Base-by-base conservation (phyloP, 139 green algal species). In the Yamagishiella unicocca region DNA sequence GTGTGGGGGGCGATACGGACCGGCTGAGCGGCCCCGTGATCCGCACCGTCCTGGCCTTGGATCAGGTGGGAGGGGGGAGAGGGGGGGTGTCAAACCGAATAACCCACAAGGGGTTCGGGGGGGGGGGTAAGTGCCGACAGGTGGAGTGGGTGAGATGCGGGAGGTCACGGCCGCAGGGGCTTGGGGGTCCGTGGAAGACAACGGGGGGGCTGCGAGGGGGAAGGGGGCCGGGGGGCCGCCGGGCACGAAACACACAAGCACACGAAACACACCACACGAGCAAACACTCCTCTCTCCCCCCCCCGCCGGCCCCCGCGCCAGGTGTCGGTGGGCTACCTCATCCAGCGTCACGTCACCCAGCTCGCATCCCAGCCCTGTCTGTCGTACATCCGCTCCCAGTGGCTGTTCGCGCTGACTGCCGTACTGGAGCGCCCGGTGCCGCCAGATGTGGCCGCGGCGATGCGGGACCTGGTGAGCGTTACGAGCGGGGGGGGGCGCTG, bases 351-450 rank as follows among this genome's bases (percentile, higher is more conserved):
- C 62, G 66, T 85, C 12, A 35, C 29, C 0, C 78, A 88, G 45
- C 71, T 91, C 27, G 24, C 79, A 33, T 10, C 0, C 21, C 64
- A 68, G 45, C 33, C 84, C 58, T 78, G 21, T 55, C 87, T 75
- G 43, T 84, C 12, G 21, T 83, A 85, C 62, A 75, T 76, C 33
- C 62, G 83, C 7, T 88, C 75, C 10, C 88, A 90, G 75, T 92
- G 88, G 88, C 88, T 93, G 67, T 93, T 93, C 72, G 90, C 90
- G 12, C 85, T 93, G 55, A 75, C 88, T 22, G 88, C 90, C 24
- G 71, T 76, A 38, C 88, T 93, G 73, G 85, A 92, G 68, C 91
- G 91, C 74, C 90, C 90, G 7, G 82, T 87, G 50, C 84, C 86
- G 29, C 55, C 83, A 1, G 88, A 93, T 54, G 75, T 88, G 61